phyloP scores from a whole-genome alignment of 305 asterid species.

The Fraxinus dipetala region DNA sequence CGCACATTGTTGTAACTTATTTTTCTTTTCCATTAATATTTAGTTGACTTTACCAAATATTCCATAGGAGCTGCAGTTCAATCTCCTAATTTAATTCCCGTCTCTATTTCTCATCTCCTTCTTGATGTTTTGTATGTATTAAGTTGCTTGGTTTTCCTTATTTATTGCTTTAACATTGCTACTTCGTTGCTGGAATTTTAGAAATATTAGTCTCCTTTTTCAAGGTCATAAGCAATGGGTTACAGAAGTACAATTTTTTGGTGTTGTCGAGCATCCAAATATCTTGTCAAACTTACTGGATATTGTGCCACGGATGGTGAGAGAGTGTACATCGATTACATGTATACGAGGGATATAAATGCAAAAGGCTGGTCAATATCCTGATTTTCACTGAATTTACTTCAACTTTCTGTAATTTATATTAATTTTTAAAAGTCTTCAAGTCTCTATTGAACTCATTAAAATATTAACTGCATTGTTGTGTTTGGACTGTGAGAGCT shows the following conservation, averaged over 20 bases:
- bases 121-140: neutral
- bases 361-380: neutral
- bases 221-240: slow-evolving; percentile 97
- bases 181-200: neutral
- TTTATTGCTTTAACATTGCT: neutral
- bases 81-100: neutral
- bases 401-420: neutral
- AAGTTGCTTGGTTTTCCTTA: neutral
- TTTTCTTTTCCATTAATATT: neutral
- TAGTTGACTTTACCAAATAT: neutral
- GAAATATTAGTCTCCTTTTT: neutral
- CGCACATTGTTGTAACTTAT: neutral
- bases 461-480: neutral
- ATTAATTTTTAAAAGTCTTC: neutral
- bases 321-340: slow-evolving; percentile 31
- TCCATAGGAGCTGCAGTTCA: neutral
- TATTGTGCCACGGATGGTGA: slow-evolving; percentile 77
- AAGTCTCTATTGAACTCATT: neutral
- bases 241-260: slow-evolving; percentile 85
- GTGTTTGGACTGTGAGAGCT: neutral
- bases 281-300: slow-evolving; percentile 67
- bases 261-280: slow-evolving; percentile 74
- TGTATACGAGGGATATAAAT: neutral
- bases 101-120: neutral
- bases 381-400: neutral